Base-by-base conservation (phyloP, 176 grass and related monocot species). In the Carex myosuroides region DNA sequence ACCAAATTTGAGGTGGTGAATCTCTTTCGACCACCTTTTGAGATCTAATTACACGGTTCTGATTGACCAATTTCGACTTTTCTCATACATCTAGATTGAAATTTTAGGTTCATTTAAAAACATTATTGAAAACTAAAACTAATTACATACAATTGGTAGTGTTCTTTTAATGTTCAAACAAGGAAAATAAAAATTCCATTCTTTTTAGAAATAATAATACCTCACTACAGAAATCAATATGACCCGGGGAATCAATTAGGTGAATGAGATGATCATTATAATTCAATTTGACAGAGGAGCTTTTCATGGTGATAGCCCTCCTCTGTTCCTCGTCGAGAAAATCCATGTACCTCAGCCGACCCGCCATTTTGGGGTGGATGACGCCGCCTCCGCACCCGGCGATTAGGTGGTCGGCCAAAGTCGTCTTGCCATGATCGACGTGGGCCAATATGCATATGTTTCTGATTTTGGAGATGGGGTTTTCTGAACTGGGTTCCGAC, bases 401-500 rank as follows among this genome's bases (percentile, higher is more conserved):
- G 58, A 98, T 90, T 16, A 98, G 88, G 84, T 98, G 92, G 86
- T 98, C 95, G 41, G 95, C 95, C 18, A 98, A 85, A 42, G 92
- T 95, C 8, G 91, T 95, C 88, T 98, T 98, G 56, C 91, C 95
- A 48, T 98, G 95, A 71, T 98, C 95, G 0, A 98, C 95, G 29
- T 98, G 95, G 24, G 92, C 95, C 59, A 98, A 87, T 79, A 98
- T 98, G 85, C 95, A 98, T 54, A 94, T 98, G 88, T 98, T 98
- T 58, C 95, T 82, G 53, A 98, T 90, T 69, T 81, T 84, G 2
- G 64, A 71, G 41, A 29, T 72, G 6, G 46, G 37, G 60, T 66
- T 82, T 26, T 82, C 80, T 52, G 80, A 67, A 64, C 8, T 60
- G 8, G 79, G 24, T 80, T 87, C 88, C 10, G 78, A 56, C 85